phyloP scores from a whole-genome alignment of 2,329 filamentous ascomycete species.

The Tricladium varicosporioides region DNA sequence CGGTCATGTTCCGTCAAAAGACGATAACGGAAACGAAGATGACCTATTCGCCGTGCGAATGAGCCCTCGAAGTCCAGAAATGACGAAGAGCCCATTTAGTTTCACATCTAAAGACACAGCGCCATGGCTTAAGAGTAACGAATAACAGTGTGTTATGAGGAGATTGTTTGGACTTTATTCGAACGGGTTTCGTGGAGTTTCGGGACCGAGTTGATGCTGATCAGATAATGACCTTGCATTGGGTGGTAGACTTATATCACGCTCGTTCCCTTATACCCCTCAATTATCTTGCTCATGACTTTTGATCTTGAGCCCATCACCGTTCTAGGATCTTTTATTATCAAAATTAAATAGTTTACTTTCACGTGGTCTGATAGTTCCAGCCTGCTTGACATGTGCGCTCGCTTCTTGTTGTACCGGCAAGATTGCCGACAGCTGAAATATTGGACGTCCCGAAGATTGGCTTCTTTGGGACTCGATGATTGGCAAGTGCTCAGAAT shows the following conservation, averaged over 20 bases:
- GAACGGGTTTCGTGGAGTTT: constrained; percentile 10
- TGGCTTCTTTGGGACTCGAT: too few species aligned
- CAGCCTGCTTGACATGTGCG: too few species aligned
- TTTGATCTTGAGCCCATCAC: not conserved
- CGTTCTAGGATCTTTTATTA: not conserved
- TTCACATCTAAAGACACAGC: constrained; percentile 36
- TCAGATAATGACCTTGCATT: constrained; percentile 4
- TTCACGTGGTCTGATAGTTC: not conserved
- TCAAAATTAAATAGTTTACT: not conserved
- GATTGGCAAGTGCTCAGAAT: too few species aligned
- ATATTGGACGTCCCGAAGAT: too few species aligned
- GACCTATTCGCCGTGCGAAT: constrained; percentile 85
- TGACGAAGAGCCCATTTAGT: constrained; percentile 79
- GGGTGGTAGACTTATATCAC: constrained; percentile 6
- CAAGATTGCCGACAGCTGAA: too few species aligned
- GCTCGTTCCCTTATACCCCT: not conserved
- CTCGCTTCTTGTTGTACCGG: too few species aligned
- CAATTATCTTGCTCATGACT: not conserved
- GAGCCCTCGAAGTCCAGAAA: constrained; percentile 82
- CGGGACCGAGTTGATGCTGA: not conserved
- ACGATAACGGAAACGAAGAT: constrained; percentile 61
- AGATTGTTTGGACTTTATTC: constrained; percentile 6
- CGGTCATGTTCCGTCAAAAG: constrained; percentile 34
- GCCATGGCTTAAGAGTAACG: constrained; percentile 28
- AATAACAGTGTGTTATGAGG: constrained; percentile 18